Conservation (phyloP, 2,329 filamentous ascomycete genomes). For the Hymenoscyphus linearis region DNA sequence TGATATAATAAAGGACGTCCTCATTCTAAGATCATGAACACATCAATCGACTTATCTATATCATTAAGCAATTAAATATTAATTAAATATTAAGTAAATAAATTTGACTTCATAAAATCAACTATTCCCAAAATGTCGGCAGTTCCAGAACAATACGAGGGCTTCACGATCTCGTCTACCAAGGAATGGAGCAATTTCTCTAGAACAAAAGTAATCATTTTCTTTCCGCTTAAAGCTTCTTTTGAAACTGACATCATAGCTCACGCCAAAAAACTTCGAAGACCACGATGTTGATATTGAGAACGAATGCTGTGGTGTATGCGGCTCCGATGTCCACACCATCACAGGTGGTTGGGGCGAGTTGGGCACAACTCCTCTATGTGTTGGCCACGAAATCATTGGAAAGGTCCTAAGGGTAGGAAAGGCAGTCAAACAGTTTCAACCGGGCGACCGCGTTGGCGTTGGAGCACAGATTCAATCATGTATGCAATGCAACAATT, state of each 20-base stretch:
- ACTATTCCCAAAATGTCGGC: constrained; percentile 24
- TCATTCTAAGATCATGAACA: no score
- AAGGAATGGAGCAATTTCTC: constrained; percentile 26
- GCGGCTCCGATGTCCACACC: constrained; percentile 66
- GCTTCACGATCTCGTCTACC: constrained; percentile 47
- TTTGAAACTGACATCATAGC: constrained; percentile 10
- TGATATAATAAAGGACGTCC: no score
- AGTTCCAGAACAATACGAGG: constrained; percentile 50
- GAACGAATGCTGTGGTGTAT: constrained; percentile 75
- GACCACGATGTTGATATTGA: constrained; percentile 84
- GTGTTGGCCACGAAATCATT: constrained; percentile 46
- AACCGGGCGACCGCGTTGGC: constrained; percentile 47
- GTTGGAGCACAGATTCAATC: constrained; percentile 48
- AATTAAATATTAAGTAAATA: no score
- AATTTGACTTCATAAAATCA: no score
- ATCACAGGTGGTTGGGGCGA: constrained; percentile 50
- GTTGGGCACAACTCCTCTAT: constrained; percentile 17
- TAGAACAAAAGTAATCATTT: background rate
- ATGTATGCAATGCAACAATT: constrained; percentile 41
- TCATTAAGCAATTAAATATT: no score
- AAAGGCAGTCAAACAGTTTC: constrained; percentile 50
- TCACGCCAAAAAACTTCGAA: constrained; percentile 74
- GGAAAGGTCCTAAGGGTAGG: constrained; percentile 45
- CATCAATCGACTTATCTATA: no score
- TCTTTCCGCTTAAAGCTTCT: background rate